Base-by-base conservation (phyloP, 495 filamentous ascomycete genomes). In the Penicillium manginii region DNA sequence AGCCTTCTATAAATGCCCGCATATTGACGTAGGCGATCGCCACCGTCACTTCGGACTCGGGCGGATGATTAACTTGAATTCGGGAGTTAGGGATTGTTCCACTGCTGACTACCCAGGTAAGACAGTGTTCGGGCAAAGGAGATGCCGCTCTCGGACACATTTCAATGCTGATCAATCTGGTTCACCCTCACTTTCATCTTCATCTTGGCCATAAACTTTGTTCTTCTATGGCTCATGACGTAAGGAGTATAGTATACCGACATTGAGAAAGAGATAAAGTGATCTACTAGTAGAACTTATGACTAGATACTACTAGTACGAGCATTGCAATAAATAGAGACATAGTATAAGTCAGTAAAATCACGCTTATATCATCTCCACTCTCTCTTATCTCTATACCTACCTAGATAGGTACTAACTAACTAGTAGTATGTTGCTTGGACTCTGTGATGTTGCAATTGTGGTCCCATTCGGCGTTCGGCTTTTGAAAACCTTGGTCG, bases 21-120 rank as follows among this genome's bases (percentile, higher is more conserved):
- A 8, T 0, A 4, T 59, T 71, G 68, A 71, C 65, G 68, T 68
- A 61, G 18, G 12, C 48, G 39, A 10, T 39, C 49, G 54, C 64
- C 64, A 67, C 67, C 33, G 39, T 32, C 45, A 54, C 65, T 58
- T 58, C 62, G 56, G 45, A 40, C 57, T 26, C 62, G 56, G 45
- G 39, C 57, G 26, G 57, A 57, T 63, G 57, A 66, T 54, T 56
- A 60, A 62, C 10, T 14, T 12, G 2, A 47, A n/a, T n/a, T n/a
- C n/a, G n/a, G n/a, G n/a, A 47, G 43, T 22, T 29, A 29, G 26
- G 26, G 26, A 29, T 5, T 29, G 9, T n/a, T n/a, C n/a, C n/a
- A n/a, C n/a, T n/a, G n/a, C n/a, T n/a, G n/a, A n/a, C n/a, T n/a
- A n/a, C n/a, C n/a, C 26, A 29, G 26, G 26, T 29, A 8, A 8